Evolutionary conservation across 2,329 filamentous ascomycete genomes (phyloP).

Genomic region (Aspergillus pseudoterreus): DNA sequence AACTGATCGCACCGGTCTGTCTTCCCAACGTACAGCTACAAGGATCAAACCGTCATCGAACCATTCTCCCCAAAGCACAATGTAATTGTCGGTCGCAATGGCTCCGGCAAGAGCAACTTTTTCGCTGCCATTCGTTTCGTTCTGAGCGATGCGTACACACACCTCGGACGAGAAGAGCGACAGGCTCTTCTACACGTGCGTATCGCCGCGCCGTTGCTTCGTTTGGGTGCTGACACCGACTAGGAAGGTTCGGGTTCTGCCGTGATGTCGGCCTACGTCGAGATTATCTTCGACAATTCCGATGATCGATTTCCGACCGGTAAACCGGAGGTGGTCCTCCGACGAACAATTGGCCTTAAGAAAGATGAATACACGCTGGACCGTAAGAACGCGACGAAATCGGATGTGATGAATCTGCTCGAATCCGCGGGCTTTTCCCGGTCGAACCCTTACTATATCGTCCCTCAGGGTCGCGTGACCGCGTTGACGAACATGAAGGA

Average conservation of each 20-base stretch:
- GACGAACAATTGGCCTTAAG: conserved; percentile 92
- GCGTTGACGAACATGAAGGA: conserved; percentile 99
- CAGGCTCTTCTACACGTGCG: conserved; percentile 82
- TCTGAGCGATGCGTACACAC: conserved; percentile 93
- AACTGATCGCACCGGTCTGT: not conserved
- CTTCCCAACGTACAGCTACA: conserved; percentile 65
- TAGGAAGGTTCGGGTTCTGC: conserved; percentile 92
- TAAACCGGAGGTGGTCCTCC: conserved; percentile 83
- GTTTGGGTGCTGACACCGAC: conserved; percentile 25
- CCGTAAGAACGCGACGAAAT: conserved; percentile 91
- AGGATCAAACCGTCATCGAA: conserved; percentile 98
- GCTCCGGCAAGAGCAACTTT: conserved; percentile 99
- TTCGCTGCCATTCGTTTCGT: conserved; percentile 99
- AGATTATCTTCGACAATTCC: conserved; percentile 97
- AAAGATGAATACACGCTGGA: conserved; percentile 99
- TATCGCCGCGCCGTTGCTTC: not conserved
- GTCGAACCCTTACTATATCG: conserved; percentile 98
- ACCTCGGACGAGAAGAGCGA: conserved; percentile 92
- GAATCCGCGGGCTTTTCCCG: conserved; percentile 95
- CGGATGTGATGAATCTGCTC: conserved; percentile 89
- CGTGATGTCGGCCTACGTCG: conserved; percentile 98
- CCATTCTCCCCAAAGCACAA: conserved; percentile 97
- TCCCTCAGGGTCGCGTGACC: conserved; percentile 93
- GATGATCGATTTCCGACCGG: conserved; percentile 94
- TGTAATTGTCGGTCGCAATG: conserved; percentile 98